phyloP scores from a whole-genome alignment of 139 green algal genomes.

The Coccomyxa sp. region DNA sequence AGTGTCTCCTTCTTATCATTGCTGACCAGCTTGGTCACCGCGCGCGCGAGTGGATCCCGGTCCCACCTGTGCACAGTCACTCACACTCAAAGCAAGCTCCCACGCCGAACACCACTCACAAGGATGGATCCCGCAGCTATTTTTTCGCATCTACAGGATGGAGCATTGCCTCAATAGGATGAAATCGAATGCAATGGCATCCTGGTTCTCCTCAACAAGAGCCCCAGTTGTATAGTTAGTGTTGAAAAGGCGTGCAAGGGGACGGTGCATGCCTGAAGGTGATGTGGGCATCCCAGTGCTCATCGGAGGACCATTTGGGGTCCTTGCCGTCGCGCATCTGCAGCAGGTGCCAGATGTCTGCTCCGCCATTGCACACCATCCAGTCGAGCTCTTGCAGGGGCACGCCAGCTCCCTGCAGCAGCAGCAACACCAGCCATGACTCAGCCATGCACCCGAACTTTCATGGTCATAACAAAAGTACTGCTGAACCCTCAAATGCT shows the following conservation, averaged over 20 bases:
- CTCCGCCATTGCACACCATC: slow-evolving; percentile 60
- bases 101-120: not conserved
- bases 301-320: slow-evolving; percentile 40
- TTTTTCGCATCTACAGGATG: too few relatives aligned
- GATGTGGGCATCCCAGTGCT: slow-evolving; percentile 53
- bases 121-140: not conserved
- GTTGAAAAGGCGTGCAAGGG: not conserved
- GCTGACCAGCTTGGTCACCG: slow-evolving; percentile 47
- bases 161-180: too few relatives aligned
- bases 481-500: too few relatives aligned
- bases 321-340: not conserved
- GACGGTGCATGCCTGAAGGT: slow-evolving; percentile 19
- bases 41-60: slow-evolving; percentile 25
- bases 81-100: not conserved
- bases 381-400: slow-evolving; percentile 43
- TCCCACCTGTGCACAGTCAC: slow-evolving; percentile 33
- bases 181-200: not conserved
- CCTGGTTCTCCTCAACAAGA: not conserved
- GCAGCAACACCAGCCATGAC: not conserved
- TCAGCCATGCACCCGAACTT: not conserved
- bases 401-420: slow-evolving; percentile 24
- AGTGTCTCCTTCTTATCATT: not conserved
- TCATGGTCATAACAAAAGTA: too few relatives aligned
- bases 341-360: slow-evolving; percentile 51
- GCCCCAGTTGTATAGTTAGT: not conserved